Evolutionary conservation across 805 yeast genomes (phyloP), one percentile per base, ranked within the genome.

Genomic region (Sungouiozyma intestinalis): DNA sequence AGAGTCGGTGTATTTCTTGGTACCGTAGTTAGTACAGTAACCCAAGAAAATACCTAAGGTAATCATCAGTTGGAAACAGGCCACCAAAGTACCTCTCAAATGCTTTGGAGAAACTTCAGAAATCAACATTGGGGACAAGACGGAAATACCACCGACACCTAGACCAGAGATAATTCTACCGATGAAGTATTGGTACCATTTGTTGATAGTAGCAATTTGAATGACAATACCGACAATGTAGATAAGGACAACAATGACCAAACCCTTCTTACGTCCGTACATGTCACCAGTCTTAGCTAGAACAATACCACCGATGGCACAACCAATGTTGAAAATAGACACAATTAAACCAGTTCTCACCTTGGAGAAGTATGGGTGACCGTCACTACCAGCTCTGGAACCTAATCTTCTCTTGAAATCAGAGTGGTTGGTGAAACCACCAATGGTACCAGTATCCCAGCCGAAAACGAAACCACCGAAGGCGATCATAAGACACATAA

Each of bases 361-460:
- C 45, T 69, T 60, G n/a, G 72, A 63, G 39, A 76, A 58, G 38
- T 58, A 56, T 48, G 58, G 53, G 2, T 53, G 60, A 44, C 80
- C 81, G 35, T 48, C 54, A 4, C 57, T 54, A 4, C 57, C 39
- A 39, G 64, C 48, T 2, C 47, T 17, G 46, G 66, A 62, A 55
- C 83, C 85, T 49, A 79, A 78, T 52, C 79, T 65, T 16, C 49
- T 43, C 40, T 63, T 55, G 60, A 73, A 80, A 47, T 77, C 76
- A n/a, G 67, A 52, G 78, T 79, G 75, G 57, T 75, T 75, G 39
- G 79, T 76, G 53, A 80, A 76, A 50, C 85, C 85, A 34, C 83
- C 77, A 60, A 79, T 74, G 48, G 86, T 79, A 66, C 86, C 87
- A 40, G 85, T 81, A 66, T 80, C 87, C 72, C 80, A 80, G 46